These are phyloP conservation scores for Amaranthus tricolor DNA, from an alignment of 179 eudicot genomes.

Conservation along the genomic window DNA sequence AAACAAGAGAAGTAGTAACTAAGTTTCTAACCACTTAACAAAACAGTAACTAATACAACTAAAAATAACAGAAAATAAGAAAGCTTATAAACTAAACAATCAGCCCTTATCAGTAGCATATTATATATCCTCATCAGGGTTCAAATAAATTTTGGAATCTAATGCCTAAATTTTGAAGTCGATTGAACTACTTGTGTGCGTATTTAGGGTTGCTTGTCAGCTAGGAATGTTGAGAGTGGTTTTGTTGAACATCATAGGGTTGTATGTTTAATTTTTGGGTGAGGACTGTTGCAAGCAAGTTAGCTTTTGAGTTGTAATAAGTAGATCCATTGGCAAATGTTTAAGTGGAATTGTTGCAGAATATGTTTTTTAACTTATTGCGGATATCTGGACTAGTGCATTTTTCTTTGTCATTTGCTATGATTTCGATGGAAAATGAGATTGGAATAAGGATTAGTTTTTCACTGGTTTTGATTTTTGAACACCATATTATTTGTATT, in stretches of 20 bases:
- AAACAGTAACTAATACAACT: no score
- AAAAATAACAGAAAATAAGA: no score
- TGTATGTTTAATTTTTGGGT: neutral
- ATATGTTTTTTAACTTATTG: neutral
- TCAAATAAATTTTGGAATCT: no score
- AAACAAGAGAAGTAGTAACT: no score
- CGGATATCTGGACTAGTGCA: neutral
- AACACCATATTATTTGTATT: no score
- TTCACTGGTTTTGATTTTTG: no score
- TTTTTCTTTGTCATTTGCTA: neutral
- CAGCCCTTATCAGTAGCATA: no score
- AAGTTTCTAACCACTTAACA: no score
- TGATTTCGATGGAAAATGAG: neutral
- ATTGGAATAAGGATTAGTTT: no score
- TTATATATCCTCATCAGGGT: no score
- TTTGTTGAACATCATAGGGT: neutral
- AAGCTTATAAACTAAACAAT: no score
- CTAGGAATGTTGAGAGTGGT: neutral
- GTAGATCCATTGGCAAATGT: neutral
- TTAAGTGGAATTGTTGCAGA: neutral
- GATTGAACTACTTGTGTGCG: neutral
- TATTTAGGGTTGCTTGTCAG: neutral
- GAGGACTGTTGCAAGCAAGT: neutral
- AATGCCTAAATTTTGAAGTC: neutral
- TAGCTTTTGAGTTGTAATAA: neutral